phyloP scores from a whole-genome alignment of 257 asterid genomes.

The Plectranthus barbatus region DNA sequence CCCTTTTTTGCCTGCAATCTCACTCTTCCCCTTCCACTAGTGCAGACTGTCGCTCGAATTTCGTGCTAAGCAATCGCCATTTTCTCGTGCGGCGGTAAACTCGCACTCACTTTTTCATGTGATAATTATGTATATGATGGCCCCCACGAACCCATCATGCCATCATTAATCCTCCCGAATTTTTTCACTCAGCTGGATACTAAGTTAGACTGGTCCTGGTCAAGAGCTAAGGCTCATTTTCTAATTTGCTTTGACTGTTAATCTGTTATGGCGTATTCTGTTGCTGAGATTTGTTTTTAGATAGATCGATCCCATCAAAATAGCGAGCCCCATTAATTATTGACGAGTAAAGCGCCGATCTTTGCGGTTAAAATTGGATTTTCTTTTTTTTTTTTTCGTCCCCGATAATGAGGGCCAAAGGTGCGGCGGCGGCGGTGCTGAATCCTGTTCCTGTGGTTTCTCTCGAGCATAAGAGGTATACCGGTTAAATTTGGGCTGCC shows the following conservation, averaged over 20 bases:
- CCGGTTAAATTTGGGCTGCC: constrained; percentile 5
- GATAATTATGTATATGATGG: constrained; percentile 24
- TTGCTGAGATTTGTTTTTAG: constrained; percentile 7
- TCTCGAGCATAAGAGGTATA: constrained; percentile 75
- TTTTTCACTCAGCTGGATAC: constrained; percentile 11
- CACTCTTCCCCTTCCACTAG: neutral
- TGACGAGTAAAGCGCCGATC: neutral
- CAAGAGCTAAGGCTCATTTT: constrained; percentile 10
- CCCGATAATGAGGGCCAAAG: constrained; percentile 62
- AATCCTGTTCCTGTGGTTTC: constrained; percentile 43
- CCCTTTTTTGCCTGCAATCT: constrained; percentile 10
- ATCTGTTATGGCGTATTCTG: neutral
- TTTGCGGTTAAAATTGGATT: constrained; percentile 9
- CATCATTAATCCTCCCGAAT: constrained; percentile 10
- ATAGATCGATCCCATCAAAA: constrained; percentile 11
- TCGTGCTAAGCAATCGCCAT: constrained; percentile 21
- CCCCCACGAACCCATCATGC: constrained; percentile 7
- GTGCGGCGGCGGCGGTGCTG: constrained; percentile 34
- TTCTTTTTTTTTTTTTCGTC: neutral
- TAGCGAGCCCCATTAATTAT: neutral
- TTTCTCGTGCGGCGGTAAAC: constrained; percentile 29
- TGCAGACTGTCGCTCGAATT: constrained; percentile 18
- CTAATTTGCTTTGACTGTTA: constrained; percentile 10
- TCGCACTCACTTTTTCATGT: constrained; percentile 41
- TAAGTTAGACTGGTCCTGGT: constrained; percentile 6